Conservation (phyloP, 495 filamentous ascomycete species). For the Astrocystis sublimbata region DNA sequence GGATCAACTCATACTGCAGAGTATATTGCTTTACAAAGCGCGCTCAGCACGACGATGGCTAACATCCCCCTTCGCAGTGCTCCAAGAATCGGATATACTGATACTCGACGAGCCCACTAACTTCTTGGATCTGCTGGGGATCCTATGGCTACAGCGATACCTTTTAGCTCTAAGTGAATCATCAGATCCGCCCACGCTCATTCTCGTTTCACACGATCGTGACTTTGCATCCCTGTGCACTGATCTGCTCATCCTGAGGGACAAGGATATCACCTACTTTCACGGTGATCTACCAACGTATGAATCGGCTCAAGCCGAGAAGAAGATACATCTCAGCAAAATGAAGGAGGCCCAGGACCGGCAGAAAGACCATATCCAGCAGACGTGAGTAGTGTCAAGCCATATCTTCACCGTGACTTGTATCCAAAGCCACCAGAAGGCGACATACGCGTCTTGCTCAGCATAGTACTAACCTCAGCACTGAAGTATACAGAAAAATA, state of each 20-base stretch:
- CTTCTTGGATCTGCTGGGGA: conserved; percentile 77
- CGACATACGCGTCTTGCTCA: neutral
- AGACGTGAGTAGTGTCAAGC: conserved; percentile 42
- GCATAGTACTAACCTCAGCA: neutral
- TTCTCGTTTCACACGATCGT: conserved; percentile 80
- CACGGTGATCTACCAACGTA: conserved; percentile 69
- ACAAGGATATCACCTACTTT: conserved; percentile 67
- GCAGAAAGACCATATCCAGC: conserved; percentile 74
- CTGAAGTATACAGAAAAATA: conserved; percentile 58
- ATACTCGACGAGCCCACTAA: conserved; percentile 89
- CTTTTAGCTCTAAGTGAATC: conserved; percentile 49
- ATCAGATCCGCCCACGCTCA: conserved; percentile 50
- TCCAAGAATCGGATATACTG: conserved; percentile 72
- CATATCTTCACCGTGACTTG: neutral
- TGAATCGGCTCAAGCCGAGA: conserved; percentile 64
- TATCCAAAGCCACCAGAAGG: neutral
- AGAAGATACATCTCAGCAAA: conserved; percentile 62
- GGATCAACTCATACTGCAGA: neutral
- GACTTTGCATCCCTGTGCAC: conserved; percentile 71
- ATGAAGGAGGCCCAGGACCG: conserved; percentile 79
- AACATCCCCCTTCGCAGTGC: conserved; percentile 33
- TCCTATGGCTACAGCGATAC: conserved; percentile 78
- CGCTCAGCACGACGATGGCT: neutral
- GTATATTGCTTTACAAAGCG: neutral
- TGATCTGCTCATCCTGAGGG: conserved; percentile 72